Percentiles rank a stretch among this genome's conserved stretches.
These are phyloP conservation scores for Ophiorrhiza pumila DNA, from an alignment of 257 asterid genomes.

Conservation along the genomic window DNA sequence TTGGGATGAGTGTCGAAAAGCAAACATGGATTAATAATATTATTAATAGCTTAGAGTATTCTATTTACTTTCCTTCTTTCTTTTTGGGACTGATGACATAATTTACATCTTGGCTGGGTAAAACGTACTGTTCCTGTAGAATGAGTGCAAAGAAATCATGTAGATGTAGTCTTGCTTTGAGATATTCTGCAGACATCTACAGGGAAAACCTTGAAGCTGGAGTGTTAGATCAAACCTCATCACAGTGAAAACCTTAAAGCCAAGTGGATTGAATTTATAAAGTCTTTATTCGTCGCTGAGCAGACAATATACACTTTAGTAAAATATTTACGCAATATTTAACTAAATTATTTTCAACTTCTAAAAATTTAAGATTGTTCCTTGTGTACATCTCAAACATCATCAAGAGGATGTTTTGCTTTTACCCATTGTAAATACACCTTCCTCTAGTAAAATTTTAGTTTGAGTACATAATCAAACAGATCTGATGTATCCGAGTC, in stretches of 20 bases:
- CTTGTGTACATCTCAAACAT: neutral
- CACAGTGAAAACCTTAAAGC: neutral
- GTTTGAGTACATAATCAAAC: neutral
- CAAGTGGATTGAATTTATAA: neutral
- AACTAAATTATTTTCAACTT: neutral
- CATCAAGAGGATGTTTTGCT: neutral
- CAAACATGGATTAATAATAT: neutral
- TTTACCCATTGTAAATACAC: neutral
- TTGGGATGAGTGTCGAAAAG: neutral
- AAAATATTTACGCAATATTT: neutral
- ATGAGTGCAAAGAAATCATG: too few relatives aligned
- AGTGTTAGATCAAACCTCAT: neutral
- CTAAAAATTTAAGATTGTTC: too few relatives aligned
- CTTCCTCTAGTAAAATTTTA: neutral
- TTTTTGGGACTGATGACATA: neutral
- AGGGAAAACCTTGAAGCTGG: neutral
- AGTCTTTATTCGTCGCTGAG: neutral
- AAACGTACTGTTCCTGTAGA: too few relatives aligned
- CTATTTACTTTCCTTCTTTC: neutral
- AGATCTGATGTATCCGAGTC: neutral
- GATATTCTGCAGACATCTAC: neutral
- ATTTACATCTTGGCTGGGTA: neutral
- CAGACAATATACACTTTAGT: neutral
- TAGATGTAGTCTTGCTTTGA: neutral
- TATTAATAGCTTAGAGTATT: neutral